Percentiles rank a stretch among this genome's conserved stretches.
Conservation (phyloP, 352 stramenopile genomes). For the Globisporangium acanthophoron region DNA sequence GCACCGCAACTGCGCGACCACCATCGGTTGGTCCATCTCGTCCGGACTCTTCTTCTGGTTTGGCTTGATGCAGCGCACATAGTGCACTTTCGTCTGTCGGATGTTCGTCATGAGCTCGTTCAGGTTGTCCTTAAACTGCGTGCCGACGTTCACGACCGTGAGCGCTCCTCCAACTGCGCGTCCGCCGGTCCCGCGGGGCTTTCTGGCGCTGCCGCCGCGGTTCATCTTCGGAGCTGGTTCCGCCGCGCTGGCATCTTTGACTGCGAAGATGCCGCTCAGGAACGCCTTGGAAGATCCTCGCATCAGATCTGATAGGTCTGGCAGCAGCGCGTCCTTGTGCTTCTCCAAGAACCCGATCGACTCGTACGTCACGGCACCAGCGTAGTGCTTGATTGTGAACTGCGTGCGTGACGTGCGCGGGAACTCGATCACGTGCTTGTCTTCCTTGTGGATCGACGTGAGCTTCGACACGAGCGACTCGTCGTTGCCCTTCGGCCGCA, state of each 20-base stretch:
- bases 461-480: slow-evolving; percentile 85
- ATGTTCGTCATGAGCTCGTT: slow-evolving; percentile 94
- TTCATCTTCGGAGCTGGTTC: slow-evolving; percentile 17
- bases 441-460: slow-evolving; percentile 76
- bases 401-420: slow-evolving; percentile 79
- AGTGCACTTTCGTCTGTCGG: slow-evolving; percentile 94
- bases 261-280: slow-evolving; percentile 46
- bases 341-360: slow-evolving; percentile 94
- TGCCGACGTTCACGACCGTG: slow-evolving; percentile 71
- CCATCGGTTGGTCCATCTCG: slow-evolving; percentile 89
- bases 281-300: slow-evolving; percentile 66
- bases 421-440: slow-evolving; percentile 84
- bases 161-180: slow-evolving; percentile 30
- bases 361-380: slow-evolving; percentile 91
- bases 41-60: slow-evolving; percentile 94
- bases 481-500: slow-evolving; percentile 83
- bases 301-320: slow-evolving; percentile 91
- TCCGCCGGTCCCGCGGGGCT: slow-evolving; percentile 9
- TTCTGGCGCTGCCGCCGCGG: slow-evolving; percentile 32
- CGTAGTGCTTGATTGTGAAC: slow-evolving; percentile 96
- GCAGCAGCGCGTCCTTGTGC: slow-evolving; percentile 93
- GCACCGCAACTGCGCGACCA: slow-evolving; percentile 96
- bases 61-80: slow-evolving; percentile 99
- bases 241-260: slow-evolving; percentile 15
- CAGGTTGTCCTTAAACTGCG: slow-evolving; percentile 94